Conservation (phyloP, 164 flowering plant species). For the Vitis riparia region DNA sequence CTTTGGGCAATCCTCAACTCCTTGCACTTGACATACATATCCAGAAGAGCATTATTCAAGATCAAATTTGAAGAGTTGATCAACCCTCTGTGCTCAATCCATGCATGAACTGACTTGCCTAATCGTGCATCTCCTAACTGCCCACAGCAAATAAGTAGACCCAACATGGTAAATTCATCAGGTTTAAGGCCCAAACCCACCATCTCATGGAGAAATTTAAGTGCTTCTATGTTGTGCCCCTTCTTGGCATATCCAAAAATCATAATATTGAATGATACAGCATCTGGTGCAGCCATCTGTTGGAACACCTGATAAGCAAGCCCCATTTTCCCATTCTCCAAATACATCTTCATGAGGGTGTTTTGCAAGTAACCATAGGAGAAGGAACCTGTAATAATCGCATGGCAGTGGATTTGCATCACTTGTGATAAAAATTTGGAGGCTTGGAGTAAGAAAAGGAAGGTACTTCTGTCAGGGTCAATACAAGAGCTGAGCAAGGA, state of each 20-base stretch:
- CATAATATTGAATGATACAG: slow-evolving; percentile 47
- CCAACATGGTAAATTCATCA: slow-evolving; percentile 49
- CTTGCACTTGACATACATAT: slow-evolving; percentile 54
- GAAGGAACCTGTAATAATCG: slow-evolving; percentile 22
- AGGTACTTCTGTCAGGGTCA: slow-evolving; percentile 23
- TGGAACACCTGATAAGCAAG: slow-evolving; percentile 37
- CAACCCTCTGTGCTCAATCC: slow-evolving; percentile 33
- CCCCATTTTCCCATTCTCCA: slow-evolving; percentile 29
- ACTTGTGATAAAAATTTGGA: slow-evolving; percentile 7
- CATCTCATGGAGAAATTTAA: slow-evolving; percentile 41
- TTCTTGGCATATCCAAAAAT: slow-evolving; percentile 42
- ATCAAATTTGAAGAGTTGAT: slow-evolving; percentile 26
- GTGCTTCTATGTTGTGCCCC: slow-evolving; percentile 29
- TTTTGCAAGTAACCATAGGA: slow-evolving; percentile 32
- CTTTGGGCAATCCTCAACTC: slow-evolving; percentile 37
- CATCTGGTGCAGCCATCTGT: slow-evolving; percentile 29
- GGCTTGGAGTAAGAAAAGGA: slow-evolving; percentile 22
- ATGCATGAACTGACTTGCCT: slow-evolving; percentile 57
- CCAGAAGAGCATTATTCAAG: slow-evolving; percentile 54
- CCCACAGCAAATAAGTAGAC: slow-evolving; percentile 45
- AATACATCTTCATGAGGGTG: slow-evolving; percentile 46
- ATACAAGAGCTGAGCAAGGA: slow-evolving; percentile 24
- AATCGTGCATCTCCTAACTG: slow-evolving; percentile 20
- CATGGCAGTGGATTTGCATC: slow-evolving; percentile 30
- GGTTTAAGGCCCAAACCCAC: slow-evolving; percentile 29